Percentiles rank a stretch among this genome's conserved stretches.
Evolutionary conservation across 495 filamentous ascomycete species (phyloP).

Genomic region (Arthonia radiata): DNA sequence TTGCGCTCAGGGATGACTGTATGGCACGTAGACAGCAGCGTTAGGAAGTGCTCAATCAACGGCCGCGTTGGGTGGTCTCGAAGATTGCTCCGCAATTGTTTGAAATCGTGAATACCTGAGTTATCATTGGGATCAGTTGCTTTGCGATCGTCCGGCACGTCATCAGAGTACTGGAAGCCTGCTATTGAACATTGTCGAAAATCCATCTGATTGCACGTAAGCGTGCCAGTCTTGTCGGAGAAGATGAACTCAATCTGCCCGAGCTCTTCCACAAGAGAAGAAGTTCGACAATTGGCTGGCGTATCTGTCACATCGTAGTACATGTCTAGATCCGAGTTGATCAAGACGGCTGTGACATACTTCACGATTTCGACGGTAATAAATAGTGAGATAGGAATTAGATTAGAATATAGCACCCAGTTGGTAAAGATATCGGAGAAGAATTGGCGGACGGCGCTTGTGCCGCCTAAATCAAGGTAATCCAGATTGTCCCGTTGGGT

Average conservation of each 20-base stretch:
- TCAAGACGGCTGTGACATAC: slow-evolving; percentile 89
- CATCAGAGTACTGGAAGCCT: slow-evolving; percentile 82
- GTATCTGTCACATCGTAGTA: slow-evolving; percentile 94
- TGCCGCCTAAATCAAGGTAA: slow-evolving; percentile 43
- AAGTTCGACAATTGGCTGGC: slow-evolving; percentile 84
- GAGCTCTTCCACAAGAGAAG: slow-evolving; percentile 86
- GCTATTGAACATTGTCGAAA: slow-evolving; percentile 86
- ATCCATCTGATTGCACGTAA: slow-evolving; percentile 98
- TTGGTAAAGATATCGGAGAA: slow-evolving; percentile 91
- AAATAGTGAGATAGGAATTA: slow-evolving; percentile 93
- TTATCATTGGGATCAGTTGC: slow-evolving; percentile 53
- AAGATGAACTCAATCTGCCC: slow-evolving; percentile 98
- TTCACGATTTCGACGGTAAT: slow-evolving; percentile 97
- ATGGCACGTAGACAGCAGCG: slow-evolving; percentile 75
- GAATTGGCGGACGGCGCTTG: slow-evolving; percentile 33
- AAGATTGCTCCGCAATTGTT: slow-evolving; percentile 47
- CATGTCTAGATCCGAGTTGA: slow-evolving; percentile 92
- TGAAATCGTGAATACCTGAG: slow-evolving; percentile 65
- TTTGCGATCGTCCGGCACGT: slow-evolving; percentile 74
- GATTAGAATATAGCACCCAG: slow-evolving; percentile 94
- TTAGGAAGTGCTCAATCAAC: slow-evolving; percentile 72
- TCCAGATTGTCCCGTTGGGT: slow-evolving; percentile 29
- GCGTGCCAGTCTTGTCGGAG: slow-evolving; percentile 96
- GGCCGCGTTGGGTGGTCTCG: slow-evolving; percentile 37
- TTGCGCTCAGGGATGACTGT: slow-evolving; percentile 87